Evolutionary conservation across 2,329 filamentous ascomycete species (phyloP).

Genomic region (Rosellinia necatrix): DNA sequence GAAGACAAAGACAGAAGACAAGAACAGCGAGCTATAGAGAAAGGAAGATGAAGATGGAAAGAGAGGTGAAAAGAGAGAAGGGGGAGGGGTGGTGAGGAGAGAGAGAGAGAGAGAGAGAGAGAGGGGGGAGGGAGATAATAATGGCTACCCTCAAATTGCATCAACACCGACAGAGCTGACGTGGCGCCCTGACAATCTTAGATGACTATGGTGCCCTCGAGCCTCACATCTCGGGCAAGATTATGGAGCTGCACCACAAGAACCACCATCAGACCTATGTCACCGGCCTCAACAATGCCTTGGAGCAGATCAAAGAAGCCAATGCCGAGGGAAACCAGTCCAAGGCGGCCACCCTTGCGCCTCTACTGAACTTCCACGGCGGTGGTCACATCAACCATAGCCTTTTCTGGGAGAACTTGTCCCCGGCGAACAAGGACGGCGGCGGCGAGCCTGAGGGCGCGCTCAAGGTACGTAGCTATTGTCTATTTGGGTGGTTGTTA

Average conservation of each 20-base stretch:
- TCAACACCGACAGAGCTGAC: slow-evolving; percentile 2
- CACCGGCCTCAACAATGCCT: slow-evolving; percentile 72
- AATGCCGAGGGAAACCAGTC: slow-evolving; percentile 52
- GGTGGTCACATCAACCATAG: slow-evolving; percentile 70
- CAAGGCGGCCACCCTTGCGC: slow-evolving; percentile 39
- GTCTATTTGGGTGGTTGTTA: neutral
- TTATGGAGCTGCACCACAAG: slow-evolving; percentile 85
- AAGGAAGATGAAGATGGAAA: no score
- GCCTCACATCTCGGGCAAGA: slow-evolving; percentile 73
- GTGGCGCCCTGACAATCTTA: slow-evolving; percentile 43
- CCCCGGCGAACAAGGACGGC: slow-evolving; percentile 43
- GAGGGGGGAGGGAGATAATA: neutral
- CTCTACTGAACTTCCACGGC: slow-evolving; percentile 66
- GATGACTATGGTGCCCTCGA: slow-evolving; percentile 98
- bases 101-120: no score
- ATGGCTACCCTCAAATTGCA: no score
- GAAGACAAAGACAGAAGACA: no score
- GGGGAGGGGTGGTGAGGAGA: no score
- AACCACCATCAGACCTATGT: slow-evolving; percentile 86
- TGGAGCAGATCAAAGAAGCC: slow-evolving; percentile 68
- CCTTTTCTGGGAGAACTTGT: slow-evolving; percentile 73
- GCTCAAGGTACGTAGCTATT: slow-evolving; percentile 38
- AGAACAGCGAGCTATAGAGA: no score
- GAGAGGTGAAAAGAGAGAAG: no score
- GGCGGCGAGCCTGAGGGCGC: slow-evolving; percentile 56